phyloP scores from a whole-genome alignment of 2,329 filamentous ascomycete species.

The Fusarium heterosporum region DNA sequence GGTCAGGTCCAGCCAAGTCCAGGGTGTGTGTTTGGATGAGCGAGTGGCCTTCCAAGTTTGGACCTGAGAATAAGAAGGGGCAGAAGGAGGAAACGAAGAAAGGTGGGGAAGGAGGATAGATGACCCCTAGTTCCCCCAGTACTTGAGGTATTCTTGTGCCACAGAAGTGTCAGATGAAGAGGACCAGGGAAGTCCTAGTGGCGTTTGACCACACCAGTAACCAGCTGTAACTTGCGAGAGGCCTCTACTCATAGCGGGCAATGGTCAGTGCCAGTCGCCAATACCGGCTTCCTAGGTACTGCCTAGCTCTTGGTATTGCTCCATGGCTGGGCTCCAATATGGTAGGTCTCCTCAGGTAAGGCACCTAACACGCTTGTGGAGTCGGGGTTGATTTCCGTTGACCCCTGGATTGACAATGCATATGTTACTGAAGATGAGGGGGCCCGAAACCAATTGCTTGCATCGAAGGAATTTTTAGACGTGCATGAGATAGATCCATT shows the following conservation, averaged over 20 bases:
- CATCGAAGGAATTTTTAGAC: constrained; percentile 20
- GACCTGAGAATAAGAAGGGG: constrained; percentile 37
- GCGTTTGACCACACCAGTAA: constrained; percentile 7
- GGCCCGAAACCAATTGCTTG: constrained; percentile 21
- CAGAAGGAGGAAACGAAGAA: constrained; percentile 36
- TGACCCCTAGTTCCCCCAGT: constrained; percentile 33
- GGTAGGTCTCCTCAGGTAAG: constrained; percentile 33
- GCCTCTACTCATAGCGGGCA: neutral
- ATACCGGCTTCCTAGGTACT: neutral
- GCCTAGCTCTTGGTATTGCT: neutral
- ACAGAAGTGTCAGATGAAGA: constrained; percentile 32
- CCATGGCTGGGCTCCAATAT: constrained; percentile 19
- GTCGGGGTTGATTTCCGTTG: neutral
- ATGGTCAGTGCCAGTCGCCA: constrained; percentile 26
- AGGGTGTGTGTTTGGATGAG: constrained; percentile 23
- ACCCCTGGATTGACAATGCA: constrained; percentile 28
- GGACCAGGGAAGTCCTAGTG: constrained; percentile 32
- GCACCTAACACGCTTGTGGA: constrained; percentile 31
- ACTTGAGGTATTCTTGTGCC: constrained; percentile 29
- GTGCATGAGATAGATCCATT: constrained; percentile 11
- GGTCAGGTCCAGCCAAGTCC: constrained; percentile 20
- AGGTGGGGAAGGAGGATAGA: constrained; percentile 44
- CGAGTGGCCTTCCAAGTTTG: constrained; percentile 34
- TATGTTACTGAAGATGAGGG: constrained; percentile 6
- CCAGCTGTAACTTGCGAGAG: constrained; percentile 1